Base-by-base conservation (phyloP, 352 stramenopile genomes). In the Pythium monospermum region DNA sequence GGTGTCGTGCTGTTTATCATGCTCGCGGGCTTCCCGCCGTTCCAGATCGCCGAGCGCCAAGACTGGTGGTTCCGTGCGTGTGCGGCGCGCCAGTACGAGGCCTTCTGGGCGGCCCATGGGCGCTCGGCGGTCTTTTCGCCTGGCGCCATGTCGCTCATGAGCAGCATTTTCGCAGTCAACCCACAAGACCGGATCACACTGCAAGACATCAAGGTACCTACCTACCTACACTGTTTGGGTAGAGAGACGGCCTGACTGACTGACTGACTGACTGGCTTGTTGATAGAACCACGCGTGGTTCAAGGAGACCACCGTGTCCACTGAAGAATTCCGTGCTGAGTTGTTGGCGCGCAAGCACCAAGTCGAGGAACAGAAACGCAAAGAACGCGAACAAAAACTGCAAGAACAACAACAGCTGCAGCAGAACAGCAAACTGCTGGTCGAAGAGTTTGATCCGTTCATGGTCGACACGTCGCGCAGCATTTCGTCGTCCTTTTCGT, bases 1-100 rank as follows among this genome's bases (percentile, higher is more conserved):
- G 91, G 91, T 21, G 86, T 97, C 23, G 88, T 98, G 49, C 62
- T 98, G 4, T 98, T 96, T 68, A 96, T 97, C 52, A 92, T 98
- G 75, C 66, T 97, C 28, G 87, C 88, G 18, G 90, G 87, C 21
- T 95, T 96, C 59, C 89, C 91, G 35, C 91, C 91, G 28, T 97
- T 97, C 68, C 82, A 96, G 61, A 88, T 90, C 31, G 87, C 88
- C 31, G 73, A 77, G 5, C 78, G 73, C 45, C 82, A 90, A 51
- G 87, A 97, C 64, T 96, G 87, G 87, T 96, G 87, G 85, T 96
- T 94, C 64, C 68, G 82, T 27, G 77, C 79, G 3, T 90, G 77
- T 33, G 73, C 79, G 4, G 68, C 77, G 16, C 64, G 80, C 30
- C 77, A 89, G 58, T 79, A 91, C 49, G 74, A 92, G 32, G 75